Conservation (phyloP, 2,329 filamentous ascomycete species). For the Beauveria varroae region DNA sequence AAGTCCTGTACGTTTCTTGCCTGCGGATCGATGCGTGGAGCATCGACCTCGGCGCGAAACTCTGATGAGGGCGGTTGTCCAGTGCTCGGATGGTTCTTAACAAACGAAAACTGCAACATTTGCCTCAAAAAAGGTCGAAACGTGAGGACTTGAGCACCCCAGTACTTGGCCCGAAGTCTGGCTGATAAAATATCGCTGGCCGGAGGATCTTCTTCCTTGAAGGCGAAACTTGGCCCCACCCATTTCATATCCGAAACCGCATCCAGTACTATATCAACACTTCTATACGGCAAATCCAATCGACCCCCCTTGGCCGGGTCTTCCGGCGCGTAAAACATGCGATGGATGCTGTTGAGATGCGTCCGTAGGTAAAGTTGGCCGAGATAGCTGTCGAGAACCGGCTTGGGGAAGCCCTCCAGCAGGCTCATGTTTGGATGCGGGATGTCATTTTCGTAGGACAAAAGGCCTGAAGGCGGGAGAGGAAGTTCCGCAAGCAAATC, state of each 20-base stretch:
- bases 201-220: conserved; percentile 60
- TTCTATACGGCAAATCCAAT: conserved; percentile 31
- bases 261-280: conserved; percentile 39
- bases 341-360: conserved; percentile 56
- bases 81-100: conserved; percentile 26
- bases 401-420: conserved; percentile 34
- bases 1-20: conserved; percentile 32
- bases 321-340: conserved; percentile 43
- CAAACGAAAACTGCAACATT: conserved; percentile 43
- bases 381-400: conserved; percentile 51
- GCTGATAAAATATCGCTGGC: conserved; percentile 72
- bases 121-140: conserved; percentile 66
- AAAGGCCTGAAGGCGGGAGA: conserved; percentile 51
- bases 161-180: conserved; percentile 86
- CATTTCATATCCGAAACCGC: conserved; percentile 36
- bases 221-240: conserved; percentile 46
- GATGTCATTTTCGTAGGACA: conserved; percentile 57
- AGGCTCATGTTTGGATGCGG: conserved; percentile 54
- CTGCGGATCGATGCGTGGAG: conserved; percentile 30
- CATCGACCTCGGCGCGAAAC: conserved; percentile 28
- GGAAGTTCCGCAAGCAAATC: conserved; percentile 65
- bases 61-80: conserved; percentile 27
- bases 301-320: conserved; percentile 24
- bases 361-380: conserved; percentile 59
- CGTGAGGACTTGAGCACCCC: conserved; percentile 84